Base-by-base conservation (phyloP, 2,329 filamentous ascomycete genomes). In the Curvularia eragrostidis region DNA sequence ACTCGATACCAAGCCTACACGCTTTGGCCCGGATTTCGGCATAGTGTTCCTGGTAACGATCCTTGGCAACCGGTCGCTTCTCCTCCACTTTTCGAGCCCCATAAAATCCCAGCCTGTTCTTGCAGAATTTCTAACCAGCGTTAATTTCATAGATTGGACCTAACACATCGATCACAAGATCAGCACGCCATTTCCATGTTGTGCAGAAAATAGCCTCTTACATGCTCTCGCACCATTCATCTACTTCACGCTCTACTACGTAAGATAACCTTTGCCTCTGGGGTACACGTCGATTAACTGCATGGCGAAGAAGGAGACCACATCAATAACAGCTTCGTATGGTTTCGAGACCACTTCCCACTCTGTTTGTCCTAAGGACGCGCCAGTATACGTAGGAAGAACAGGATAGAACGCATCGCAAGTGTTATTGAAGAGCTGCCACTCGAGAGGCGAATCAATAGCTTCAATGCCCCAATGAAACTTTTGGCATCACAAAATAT, bases 261-360 rank as follows among this genome's bases (percentile, higher is more conserved):
- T n/a, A 72, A 49, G n/a, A 73, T 66, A 21, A 70, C 52, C 36
- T 71, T 70, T 2, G 68, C 68, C 21, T 71, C 67, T 8, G 32
- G 69, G 69, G 43, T 73, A 72, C 12, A 65, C 67, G 15, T 64
- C 61, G 13, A 72, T 58, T n/a, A 71, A 47, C 28, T 71, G 58
- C 41, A 53, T 55, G 0, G 57, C 61, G 36, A 69, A 70, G 34
- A 66, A 54, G 9, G 59, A 59, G 9, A 67, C 64, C 38, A 67
- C 49, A 39, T 72, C 68, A 23, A 65, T 63, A 7, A 70, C 60
- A 26, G 66, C 72, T 62, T 77, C 79, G 58, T 72, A 79, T 26
- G 76, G 64, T 44, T 79, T 79, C 52, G 82, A 78, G 8, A 83
- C 68, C 46, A 68, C 66, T 65, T 83, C 81, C 74, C 79, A 82